Base-by-base conservation (phyloP, 257 asterid genomes). In the Solanum bulbocastanum region DNA sequence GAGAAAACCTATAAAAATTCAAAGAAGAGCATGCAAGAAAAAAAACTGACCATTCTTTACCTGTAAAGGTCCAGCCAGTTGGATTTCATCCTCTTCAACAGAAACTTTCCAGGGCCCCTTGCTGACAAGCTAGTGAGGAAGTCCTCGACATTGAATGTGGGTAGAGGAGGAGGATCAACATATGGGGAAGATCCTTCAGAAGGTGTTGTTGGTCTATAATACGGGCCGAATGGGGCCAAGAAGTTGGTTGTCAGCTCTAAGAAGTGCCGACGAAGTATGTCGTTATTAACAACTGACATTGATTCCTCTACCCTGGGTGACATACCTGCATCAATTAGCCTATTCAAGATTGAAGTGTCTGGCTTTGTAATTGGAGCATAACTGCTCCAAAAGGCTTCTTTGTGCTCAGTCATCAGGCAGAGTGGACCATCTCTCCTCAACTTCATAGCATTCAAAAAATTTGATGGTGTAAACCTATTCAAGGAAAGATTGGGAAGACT, bases 271-370 rank as follows among this genome's bases (percentile, higher is more conserved):
- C 98, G 99, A 76, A 97, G 91, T 88, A 97, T 97, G 91, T 97
- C 99, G 81, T 97, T 97, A 92, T 96, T 97, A 88, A 97, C 99
- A 87, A 97, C 98, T 18, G 99, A 97, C 99, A 96, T 97, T 4
- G 99, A 96, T 94, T 97, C 99, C 91, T 97, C 99, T 88, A 96
- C 98, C 90, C 99, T 93, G 52, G 99, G 99, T 58, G 98, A 97
- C 94, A 95, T 46, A 87, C 99, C 99, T 69, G 99, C 99, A 95
- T 97, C 99, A 90, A 97, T 93, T 65, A 97, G 94, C 94, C 99
- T 92, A 89, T 97, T 97, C 92, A 97, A 91, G 89, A 97, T 94
- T 66, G 99, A 94, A 40, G 99, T 97, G 79, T 97, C 99, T 8
- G 98, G 99, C 89, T 96, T 97, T 69, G 98, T 97, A 78, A 97